Conservation (phyloP, 148 eudicot genomes). For the Rhododendron ferrugineum region DNA sequence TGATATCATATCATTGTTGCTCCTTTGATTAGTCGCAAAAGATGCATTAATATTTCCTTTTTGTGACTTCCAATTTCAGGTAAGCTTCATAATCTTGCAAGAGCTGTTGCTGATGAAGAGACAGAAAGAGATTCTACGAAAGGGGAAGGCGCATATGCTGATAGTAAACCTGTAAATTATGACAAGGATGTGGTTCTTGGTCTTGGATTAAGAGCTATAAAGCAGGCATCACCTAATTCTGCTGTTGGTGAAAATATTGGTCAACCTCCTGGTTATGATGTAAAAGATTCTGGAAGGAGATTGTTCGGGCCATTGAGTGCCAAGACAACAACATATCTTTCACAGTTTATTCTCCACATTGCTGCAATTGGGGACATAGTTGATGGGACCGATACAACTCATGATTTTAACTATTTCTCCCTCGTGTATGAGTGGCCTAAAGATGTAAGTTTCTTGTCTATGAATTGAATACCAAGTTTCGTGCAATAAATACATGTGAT, state of each 20-base stretch:
- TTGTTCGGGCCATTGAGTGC: conserved; percentile 65
- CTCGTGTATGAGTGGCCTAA: conserved; percentile 97
- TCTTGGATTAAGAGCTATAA: conserved; percentile 68
- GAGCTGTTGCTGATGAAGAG: conserved; percentile 97
- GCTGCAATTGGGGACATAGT: conserved; percentile 99
- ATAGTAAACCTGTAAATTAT: conserved; percentile 39
- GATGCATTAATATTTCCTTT: neutral
- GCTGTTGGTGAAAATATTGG: conserved; percentile 44
- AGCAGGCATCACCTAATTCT: conserved; percentile 29
- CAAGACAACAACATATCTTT: conserved; percentile 78
- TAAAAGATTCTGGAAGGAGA: conserved; percentile 71
- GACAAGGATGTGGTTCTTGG: conserved; percentile 71
- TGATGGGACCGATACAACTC: conserved; percentile 98
- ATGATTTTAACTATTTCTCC: conserved; percentile 97
- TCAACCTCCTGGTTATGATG: conserved; percentile 49
- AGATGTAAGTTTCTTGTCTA: conserved; percentile 57
- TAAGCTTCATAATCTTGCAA: conserved; percentile 98
- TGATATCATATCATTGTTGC: neutral
- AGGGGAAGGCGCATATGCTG: conserved; percentile 44
- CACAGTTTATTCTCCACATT: conserved; percentile 93
- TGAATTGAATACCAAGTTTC: neutral
- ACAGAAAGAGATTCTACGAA: conserved; percentile 41
- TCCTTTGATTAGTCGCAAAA: neutral
- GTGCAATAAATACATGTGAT: neutral
- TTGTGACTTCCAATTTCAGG: conserved; percentile 40